Evolutionary conservation across 768 basidiomycete genomes (phyloP).

Genomic region (Suillus discolor): DNA sequence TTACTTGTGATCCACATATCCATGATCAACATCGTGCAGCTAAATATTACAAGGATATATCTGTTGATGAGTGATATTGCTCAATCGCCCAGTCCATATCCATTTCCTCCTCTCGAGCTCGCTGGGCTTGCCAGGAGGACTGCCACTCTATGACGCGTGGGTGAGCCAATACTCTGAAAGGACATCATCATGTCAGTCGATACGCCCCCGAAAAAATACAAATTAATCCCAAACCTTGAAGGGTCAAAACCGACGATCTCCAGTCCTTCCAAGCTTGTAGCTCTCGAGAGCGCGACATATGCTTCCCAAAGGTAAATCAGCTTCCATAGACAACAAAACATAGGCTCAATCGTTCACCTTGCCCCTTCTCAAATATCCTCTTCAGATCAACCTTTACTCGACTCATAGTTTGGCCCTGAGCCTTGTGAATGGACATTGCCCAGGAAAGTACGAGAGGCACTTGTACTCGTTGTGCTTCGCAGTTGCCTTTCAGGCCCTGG

Average conservation of each 20-base stretch:
- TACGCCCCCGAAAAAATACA: neutral
- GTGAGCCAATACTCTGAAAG: constrained; percentile 38
- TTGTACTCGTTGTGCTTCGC: constrained; percentile 46
- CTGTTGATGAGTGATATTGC: constrained; percentile 30
- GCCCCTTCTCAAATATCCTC: constrained; percentile 88
- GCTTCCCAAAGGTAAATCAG: constrained; percentile 22
- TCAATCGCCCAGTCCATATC: constrained; percentile 37
- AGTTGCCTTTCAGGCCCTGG: constrained; percentile 33
- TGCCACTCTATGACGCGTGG: constrained; percentile 37
- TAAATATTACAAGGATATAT: constrained; percentile 17
- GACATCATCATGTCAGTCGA: constrained; percentile 6
- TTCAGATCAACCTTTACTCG: constrained; percentile 92
- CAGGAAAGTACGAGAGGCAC: constrained; percentile 87
- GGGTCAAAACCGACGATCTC: constrained; percentile 41
- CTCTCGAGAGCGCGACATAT: constrained; percentile 41
- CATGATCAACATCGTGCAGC: neutral
- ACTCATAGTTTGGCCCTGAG: constrained; percentile 94
- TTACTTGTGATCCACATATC: neutral
- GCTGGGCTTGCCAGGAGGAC: constrained; percentile 25
- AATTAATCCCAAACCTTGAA: constrained; percentile 26
- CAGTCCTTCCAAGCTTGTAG: constrained; percentile 42
- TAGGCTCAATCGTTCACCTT: constrained; percentile 32
- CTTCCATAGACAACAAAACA: neutral
- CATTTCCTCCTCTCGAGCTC: constrained; percentile 26
- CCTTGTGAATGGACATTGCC: constrained; percentile 99